These are phyloP conservation scores for Coemansia javaensis DNA, from an alignment of 192 early-diverging fungal genomes.

Conservation along the genomic window DNA sequence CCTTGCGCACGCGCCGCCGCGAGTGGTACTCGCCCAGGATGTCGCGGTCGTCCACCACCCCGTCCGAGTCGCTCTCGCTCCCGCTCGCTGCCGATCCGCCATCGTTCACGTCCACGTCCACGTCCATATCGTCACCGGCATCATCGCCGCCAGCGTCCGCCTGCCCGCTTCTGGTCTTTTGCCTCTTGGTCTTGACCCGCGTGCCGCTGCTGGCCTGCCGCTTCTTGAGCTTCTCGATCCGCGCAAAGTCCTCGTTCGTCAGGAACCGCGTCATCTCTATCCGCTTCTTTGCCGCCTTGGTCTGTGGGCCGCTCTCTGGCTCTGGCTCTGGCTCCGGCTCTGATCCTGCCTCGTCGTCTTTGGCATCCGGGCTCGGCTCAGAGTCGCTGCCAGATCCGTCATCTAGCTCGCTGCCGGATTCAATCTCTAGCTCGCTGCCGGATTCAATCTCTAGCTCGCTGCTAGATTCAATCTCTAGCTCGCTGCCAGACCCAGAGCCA, in stretches of 20 bases:
- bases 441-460: neutral
- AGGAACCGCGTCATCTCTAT: slow-evolving; percentile 76
- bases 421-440: slow-evolving; percentile 48
- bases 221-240: slow-evolving; percentile 71
- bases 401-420: slow-evolving; percentile 3
- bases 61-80: slow-evolving; percentile 23
- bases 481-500: neutral
- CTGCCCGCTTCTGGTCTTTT: too few species aligned
- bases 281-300: slow-evolving; percentile 31
- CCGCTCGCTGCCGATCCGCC: slow-evolving; percentile 7
- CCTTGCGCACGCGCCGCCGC: slow-evolving; percentile 56
- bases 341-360: slow-evolving; percentile 41
- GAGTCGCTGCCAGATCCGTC: slow-evolving; percentile 9
- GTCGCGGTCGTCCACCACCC: slow-evolving; percentile 35
- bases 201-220: slow-evolving; percentile 55
- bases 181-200: slow-evolving; percentile 8
- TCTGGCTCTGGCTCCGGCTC: neutral
- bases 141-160: neutral
- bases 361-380: too few species aligned
- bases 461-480: slow-evolving; percentile 43
- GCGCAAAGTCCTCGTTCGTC: slow-evolving; percentile 72
- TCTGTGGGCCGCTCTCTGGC: neutral
- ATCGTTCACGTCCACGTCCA: slow-evolving; percentile 1
- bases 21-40: slow-evolving; percentile 52
- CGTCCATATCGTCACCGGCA: slow-evolving; percentile 5